These are phyloP conservation scores for Plectosphaerella plurivora DNA, from an alignment of 2,329 filamentous ascomycete genomes.

Conservation along the genomic window DNA sequence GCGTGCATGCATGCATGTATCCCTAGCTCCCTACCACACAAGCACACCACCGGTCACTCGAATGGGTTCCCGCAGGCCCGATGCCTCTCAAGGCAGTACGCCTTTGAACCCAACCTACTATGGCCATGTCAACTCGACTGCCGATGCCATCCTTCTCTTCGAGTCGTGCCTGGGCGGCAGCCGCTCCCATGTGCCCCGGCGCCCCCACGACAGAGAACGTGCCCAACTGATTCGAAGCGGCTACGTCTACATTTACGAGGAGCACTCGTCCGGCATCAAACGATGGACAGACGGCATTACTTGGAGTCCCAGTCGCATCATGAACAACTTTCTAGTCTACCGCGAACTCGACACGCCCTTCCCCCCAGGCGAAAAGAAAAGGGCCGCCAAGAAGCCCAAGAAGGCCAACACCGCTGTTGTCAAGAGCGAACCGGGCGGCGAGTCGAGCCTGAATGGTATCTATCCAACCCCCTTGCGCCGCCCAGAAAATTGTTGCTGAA, in stretches of 20 bases:
- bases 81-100: background rate
- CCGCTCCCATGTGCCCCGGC: conserved; percentile 71
- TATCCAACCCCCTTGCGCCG: too few relatives aligned
- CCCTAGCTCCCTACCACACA: background rate
- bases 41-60: conserved; percentile 24
- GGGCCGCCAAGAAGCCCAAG: conserved; percentile 68
- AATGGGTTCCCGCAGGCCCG: too few relatives aligned
- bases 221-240: conserved; percentile 74
- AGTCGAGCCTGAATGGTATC: background rate
- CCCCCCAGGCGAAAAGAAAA: conserved; percentile 79
- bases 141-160: conserved; percentile 75
- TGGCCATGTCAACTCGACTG: conserved; percentile 64
- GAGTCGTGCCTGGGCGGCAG: conserved; percentile 71
- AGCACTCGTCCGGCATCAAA: conserved; percentile 86
- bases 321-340: conserved; percentile 82
- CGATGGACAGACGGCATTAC: conserved; percentile 89
- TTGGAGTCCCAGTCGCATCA: conserved; percentile 85
- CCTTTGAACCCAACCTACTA: conserved; percentile 58
- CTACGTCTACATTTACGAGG: conserved; percentile 87
- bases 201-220: conserved; percentile 83
- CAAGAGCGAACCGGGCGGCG: background rate
- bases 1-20: too few relatives aligned
- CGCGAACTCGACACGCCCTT: conserved; percentile 76
- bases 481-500: too few relatives aligned
- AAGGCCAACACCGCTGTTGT: conserved; percentile 20